Evolutionary conservation across 176 grass and related monocot species (phyloP).

Genomic region (Canna indica): DNA sequence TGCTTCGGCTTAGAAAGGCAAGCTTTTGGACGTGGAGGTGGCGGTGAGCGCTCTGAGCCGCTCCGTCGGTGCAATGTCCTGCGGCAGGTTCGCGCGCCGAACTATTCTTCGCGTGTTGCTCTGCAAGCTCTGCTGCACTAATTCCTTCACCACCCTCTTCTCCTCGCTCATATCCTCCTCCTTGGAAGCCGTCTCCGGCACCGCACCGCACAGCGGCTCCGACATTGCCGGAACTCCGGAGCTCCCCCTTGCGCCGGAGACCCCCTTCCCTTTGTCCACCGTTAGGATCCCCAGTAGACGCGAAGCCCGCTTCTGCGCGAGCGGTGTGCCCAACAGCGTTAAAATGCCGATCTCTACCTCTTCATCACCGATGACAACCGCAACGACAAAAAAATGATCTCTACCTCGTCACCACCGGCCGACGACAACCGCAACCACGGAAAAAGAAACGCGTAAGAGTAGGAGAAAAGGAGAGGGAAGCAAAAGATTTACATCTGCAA

Average conservation of each 20-base stretch:
- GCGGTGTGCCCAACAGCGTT: constrained; percentile 65
- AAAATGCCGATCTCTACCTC: too few relatives aligned
- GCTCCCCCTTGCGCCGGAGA: constrained; percentile 12
- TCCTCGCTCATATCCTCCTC: constrained; percentile 51
- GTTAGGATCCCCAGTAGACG: constrained; percentile 64
- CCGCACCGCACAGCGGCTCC: constrained; percentile 34
- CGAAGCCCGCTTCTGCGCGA: constrained; percentile 89
- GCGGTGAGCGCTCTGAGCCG: constrained; percentile 39
- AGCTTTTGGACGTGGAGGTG: constrained; percentile 82
- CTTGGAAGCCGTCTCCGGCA: neutral
- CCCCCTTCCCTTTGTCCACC: constrained; percentile 71
- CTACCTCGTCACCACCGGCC: too few relatives aligned
- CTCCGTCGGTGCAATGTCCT: constrained; percentile 48
- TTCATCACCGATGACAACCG: too few relatives aligned
- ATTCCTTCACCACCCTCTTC: constrained; percentile 67
- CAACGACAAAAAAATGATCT: too few relatives aligned
- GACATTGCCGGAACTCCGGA: constrained; percentile 38
- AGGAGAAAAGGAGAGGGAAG: too few relatives aligned
- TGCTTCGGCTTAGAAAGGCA: constrained; percentile 48
- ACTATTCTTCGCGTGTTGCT: constrained; percentile 83
- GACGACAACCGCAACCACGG: too few relatives aligned
- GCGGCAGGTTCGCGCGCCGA: constrained; percentile 50
- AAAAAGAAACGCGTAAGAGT: too few relatives aligned
- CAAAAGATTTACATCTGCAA: too few relatives aligned
- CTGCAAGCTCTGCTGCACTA: constrained; percentile 93